Evolutionary conservation across 176 grass and related monocot genomes (phyloP).

Genomic region (Urochloa ruziziensis): DNA sequence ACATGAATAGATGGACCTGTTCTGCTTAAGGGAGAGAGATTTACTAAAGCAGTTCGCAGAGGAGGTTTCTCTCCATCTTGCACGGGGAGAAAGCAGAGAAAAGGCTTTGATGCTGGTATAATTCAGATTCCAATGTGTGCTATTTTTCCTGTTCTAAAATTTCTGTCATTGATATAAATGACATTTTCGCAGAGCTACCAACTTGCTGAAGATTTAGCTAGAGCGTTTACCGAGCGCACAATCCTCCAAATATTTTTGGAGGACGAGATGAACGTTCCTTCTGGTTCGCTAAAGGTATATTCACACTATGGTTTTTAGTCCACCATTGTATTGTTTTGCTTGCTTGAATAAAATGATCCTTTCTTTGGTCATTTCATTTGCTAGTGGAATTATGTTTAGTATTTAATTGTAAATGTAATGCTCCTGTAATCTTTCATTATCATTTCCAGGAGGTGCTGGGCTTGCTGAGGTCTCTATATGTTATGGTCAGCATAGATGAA

Average conservation of each 20-base stretch:
- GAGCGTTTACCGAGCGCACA: slow-evolving; percentile 78
- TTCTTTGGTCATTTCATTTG: background rate
- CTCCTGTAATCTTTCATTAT: slow-evolving; percentile 3
- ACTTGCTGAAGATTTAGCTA: slow-evolving; percentile 85
- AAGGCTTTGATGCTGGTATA: slow-evolving; percentile 83
- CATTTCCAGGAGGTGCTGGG: slow-evolving; percentile 63
- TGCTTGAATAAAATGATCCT: background rate
- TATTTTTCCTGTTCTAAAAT: slow-evolving; percentile 5
- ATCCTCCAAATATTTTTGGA: slow-evolving; percentile 79
- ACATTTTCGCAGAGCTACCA: slow-evolving; percentile 71
- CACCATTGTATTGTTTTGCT: background rate
- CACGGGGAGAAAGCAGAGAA: slow-evolving; percentile 69
- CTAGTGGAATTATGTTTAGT: background rate
- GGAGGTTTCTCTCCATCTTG: slow-evolving; percentile 66
- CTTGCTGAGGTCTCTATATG: slow-evolving; percentile 92
- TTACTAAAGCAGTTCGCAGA: slow-evolving; percentile 61
- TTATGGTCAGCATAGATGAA: slow-evolving; percentile 79
- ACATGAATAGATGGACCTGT: slow-evolving; percentile 65
- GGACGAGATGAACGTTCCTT: slow-evolving; percentile 56
- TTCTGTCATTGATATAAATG: slow-evolving; percentile 13
- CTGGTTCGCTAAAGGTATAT: slow-evolving; percentile 69
- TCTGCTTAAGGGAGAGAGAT: slow-evolving; percentile 88
- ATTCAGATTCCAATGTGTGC: background rate
- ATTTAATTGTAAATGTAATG: background rate
- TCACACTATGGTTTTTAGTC: background rate